phyloP scores from a whole-genome alignment of 1,139 yeast genomes.

The Yamadazyma friedrichii region DNA sequence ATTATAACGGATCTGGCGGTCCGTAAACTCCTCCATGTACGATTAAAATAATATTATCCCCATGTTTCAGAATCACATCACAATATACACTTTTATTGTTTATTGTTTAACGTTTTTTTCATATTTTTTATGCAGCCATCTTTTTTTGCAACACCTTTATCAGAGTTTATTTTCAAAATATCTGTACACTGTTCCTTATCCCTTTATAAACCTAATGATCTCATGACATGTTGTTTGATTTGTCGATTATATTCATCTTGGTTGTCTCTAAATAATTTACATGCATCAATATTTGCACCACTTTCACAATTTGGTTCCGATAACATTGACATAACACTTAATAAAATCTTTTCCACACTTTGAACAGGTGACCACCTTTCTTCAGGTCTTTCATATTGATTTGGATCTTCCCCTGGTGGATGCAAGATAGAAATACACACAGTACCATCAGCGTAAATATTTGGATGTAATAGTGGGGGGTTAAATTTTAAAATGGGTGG shows the following conservation, averaged over 20 bases:
- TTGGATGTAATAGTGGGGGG: slow-evolving; percentile 88
- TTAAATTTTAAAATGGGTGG: slow-evolving; percentile 86
- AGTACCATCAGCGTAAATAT: slow-evolving; percentile 89
- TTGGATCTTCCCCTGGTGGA: slow-evolving; percentile 96
- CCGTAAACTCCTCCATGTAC: no score
- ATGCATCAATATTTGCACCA: slow-evolving; percentile 96
- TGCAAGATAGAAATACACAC: slow-evolving; percentile 95
- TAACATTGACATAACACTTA: slow-evolving; percentile 92
- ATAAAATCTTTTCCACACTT: slow-evolving; percentile 88
- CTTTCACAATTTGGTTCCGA: slow-evolving; percentile 97
- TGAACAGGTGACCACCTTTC: slow-evolving; percentile 99
- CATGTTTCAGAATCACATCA: no score
- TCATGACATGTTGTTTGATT: slow-evolving; percentile 64
- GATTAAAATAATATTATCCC: no score
- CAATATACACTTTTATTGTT: no score
- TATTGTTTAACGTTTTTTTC: no score
- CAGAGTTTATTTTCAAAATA: no score
- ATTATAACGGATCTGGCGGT: not conserved
- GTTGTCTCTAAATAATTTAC: slow-evolving; percentile 90
- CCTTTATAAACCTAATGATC: slow-evolving; percentile 57
- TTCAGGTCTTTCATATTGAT: slow-evolving; percentile 90
- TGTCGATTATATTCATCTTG: slow-evolving; percentile 62
- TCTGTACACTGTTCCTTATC: not conserved
- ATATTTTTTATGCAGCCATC: no score
- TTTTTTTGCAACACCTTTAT: no score